These are phyloP conservation scores for Trichoderma polysporum DNA, from an alignment of 2,329 filamentous ascomycete species.

Conservation along the genomic window DNA sequence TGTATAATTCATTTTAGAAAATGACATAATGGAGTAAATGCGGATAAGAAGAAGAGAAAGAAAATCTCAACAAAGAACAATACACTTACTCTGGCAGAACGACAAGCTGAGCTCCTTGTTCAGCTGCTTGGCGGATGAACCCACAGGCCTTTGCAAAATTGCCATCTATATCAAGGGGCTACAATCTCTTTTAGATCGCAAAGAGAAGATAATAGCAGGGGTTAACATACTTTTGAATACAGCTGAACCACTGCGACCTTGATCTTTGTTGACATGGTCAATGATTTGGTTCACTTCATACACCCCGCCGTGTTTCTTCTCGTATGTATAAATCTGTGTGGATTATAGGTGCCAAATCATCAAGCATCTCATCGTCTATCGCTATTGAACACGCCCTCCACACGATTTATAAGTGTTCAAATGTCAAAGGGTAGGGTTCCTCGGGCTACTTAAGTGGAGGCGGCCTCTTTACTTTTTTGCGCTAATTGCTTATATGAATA, in stretches of 20 bases:
- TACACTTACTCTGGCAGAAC: not conserved
- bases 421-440: not conserved
- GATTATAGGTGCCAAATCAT: not conserved
- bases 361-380: not conserved
- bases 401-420: not conserved
- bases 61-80: not conserved
- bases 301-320: too few species aligned
- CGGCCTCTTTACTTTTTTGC: not conserved
- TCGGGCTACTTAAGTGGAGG: not conserved
- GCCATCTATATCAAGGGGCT: not conserved
- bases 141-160: not conserved
- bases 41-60: not conserved
- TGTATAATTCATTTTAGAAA: not conserved
- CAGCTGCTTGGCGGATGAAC: not conserved
- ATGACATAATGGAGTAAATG: not conserved
- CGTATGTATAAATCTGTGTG: not conserved
- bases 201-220: too few species aligned
- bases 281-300: not conserved
- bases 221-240: not conserved
- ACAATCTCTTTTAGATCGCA: not conserved
- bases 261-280: not conserved
- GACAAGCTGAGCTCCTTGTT: not conserved
- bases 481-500: not conserved
- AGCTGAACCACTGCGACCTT: not conserved
- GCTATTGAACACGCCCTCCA: not conserved